Percentiles rank a stretch among this genome's conserved stretches.
Conservation (phyloP, 805 yeast genomes). For the Candida jianshihensis region DNA sequence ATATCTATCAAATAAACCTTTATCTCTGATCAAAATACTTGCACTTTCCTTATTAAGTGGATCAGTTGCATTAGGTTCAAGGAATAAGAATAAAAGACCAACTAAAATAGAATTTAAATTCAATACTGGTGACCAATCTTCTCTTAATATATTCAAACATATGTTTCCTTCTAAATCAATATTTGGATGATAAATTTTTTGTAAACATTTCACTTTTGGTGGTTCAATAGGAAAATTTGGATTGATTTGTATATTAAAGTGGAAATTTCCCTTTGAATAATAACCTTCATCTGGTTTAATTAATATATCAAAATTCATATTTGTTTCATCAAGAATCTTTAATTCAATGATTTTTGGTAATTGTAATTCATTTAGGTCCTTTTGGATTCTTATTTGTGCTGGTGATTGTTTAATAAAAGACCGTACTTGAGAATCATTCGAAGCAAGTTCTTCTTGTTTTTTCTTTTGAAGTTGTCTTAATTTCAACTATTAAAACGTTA, state of each 20-base stretch:
- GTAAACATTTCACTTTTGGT: conserved; percentile 70
- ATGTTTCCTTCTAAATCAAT: conserved; percentile 87
- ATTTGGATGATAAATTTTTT: conserved; percentile 86
- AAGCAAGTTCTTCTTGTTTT: conserved; percentile 39
- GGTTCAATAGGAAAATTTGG: conserved; percentile 87
- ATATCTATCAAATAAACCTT: conserved; percentile 42
- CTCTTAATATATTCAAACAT: conserved; percentile 84
- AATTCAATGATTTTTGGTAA: conserved; percentile 52
- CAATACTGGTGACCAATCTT: conserved; percentile 94
- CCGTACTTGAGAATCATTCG: background rate
- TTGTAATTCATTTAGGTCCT: conserved; percentile 65
- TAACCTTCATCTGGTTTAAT: conserved; percentile 68
- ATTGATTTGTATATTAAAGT: conserved; percentile 57
- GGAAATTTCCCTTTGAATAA: conserved; percentile 62
- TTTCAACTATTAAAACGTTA: conserved; percentile 33
- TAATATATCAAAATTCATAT: conserved; percentile 50
- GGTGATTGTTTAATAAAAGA: conserved; percentile 32
- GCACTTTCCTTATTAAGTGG: conserved; percentile 94
- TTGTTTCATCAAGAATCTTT: conserved; percentile 42
- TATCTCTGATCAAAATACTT: conserved; percentile 39
- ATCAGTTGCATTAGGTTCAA: conserved; percentile 88
- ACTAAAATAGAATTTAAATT: conserved; percentile 74
- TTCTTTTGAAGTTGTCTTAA: conserved; percentile 53
- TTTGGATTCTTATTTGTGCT: conserved; percentile 71
- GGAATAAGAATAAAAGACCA: conserved; percentile 77